phyloP scores from a whole-genome alignment of 202 grass and related monocot genomes.

The Tripidium arundinaceum region DNA sequence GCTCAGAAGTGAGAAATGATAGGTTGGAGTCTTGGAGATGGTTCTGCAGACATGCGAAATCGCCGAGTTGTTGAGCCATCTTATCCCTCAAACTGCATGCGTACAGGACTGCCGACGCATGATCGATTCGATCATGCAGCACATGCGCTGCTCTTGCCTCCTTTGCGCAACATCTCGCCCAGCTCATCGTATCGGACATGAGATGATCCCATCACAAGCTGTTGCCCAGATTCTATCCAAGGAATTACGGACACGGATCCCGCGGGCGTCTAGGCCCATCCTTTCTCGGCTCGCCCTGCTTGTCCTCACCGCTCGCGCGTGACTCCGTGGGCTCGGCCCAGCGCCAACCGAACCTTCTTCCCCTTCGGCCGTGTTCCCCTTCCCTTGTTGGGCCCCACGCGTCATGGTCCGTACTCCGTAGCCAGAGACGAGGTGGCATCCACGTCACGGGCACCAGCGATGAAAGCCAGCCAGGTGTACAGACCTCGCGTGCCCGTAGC shows the following conservation, averaged over 20 bases:
- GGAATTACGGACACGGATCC: constrained; percentile 6
- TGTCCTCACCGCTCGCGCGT: too few species aligned
- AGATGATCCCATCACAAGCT: neutral
- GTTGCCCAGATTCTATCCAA: constrained; percentile 7
- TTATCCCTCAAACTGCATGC: neutral
- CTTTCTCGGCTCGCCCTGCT: neutral
- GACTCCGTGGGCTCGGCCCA: neutral
- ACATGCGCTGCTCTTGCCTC: neutral
- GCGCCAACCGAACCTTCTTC: neutral
- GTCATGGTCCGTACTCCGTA: too few species aligned
- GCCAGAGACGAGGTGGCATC: too few species aligned
- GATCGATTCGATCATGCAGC: neutral
- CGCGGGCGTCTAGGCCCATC: neutral
- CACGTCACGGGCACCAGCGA: too few species aligned
- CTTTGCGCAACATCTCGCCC: neutral
- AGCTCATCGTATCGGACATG: neutral
- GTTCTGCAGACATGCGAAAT: too few species aligned
- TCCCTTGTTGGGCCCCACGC: neutral
- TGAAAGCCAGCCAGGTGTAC: too few species aligned
- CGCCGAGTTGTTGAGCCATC: too few species aligned
- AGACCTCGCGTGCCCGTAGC: too few species aligned
- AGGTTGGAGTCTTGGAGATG: too few species aligned
- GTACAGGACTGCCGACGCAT: neutral
- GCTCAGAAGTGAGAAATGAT: too few species aligned
- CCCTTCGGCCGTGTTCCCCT: too few species aligned